phyloP scores from a whole-genome alignment of 2,329 filamentous ascomycete genomes.

The Arthrobotrys sinensis region DNA sequence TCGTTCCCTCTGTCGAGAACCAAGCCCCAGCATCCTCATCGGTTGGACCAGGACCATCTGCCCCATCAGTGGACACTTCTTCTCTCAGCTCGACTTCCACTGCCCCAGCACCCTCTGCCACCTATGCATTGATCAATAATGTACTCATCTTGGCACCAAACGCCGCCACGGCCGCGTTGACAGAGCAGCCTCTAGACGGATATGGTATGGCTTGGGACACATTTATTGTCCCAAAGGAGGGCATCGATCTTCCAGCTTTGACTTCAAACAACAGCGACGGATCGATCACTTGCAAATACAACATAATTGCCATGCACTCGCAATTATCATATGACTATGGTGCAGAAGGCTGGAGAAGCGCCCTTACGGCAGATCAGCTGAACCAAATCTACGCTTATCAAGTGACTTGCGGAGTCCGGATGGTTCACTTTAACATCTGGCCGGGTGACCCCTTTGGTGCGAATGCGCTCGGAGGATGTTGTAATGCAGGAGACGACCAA shows the following conservation, averaged over 20 bases:
- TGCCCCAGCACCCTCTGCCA: conserved; percentile 29
- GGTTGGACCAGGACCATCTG: conserved; percentile 33
- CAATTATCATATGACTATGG: conserved; percentile 74
- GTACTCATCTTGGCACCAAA: conserved; percentile 48
- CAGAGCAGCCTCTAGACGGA: conserved; percentile 69
- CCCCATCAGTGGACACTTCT: conserved; percentile 25
- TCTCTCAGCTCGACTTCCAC: conserved; percentile 16
- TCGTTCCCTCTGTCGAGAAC: conserved; percentile 26
- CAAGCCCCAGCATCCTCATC: conserved; percentile 32
- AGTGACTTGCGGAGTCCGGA: conserved; percentile 73
- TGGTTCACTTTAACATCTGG: conserved; percentile 75
- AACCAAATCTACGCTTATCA: conserved; percentile 74
- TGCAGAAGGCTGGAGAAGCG: conserved; percentile 70
- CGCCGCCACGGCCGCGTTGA: conserved; percentile 18
- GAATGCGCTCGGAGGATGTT: conserved; percentile 70
- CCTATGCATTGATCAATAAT: conserved; percentile 30
- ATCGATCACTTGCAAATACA: conserved; percentile 72
- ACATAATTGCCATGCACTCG: conserved; percentile 73
- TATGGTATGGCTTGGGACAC: conserved; percentile 76
- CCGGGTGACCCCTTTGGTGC: conserved; percentile 71
- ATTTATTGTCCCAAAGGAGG: conserved; percentile 72
- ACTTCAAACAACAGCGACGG: conserved; percentile 68
- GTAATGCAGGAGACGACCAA: conserved; percentile 70
- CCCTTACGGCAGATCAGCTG: conserved; percentile 74
- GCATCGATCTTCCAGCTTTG: conserved; percentile 71